Percentiles rank a stretch among this genome's conserved stretches.
Evolutionary conservation across 331 rosid species (phyloP).

Genomic region (Cydonia oblonga): DNA sequence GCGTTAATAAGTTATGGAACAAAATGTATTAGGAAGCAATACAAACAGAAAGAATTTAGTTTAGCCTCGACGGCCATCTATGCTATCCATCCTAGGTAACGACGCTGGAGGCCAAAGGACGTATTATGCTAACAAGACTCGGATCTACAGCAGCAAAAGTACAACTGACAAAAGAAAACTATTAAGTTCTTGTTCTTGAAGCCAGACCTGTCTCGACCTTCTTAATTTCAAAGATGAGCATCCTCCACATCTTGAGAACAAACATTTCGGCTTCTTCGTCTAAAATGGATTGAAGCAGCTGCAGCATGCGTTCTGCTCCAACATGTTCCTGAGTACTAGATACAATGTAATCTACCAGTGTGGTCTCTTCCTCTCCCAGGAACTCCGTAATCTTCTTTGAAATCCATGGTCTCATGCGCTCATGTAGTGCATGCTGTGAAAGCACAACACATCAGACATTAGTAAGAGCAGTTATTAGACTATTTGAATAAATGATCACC

Average conservation of each 20-base stretch:
- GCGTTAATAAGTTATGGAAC: slow-evolving; percentile 9
- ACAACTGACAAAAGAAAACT: background rate
- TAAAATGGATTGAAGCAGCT: slow-evolving; percentile 78
- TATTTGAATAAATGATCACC: background rate
- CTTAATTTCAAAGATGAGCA: slow-evolving; percentile 97
- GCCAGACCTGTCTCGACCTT: slow-evolving; percentile 88
- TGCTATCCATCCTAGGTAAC: slow-evolving; percentile 10
- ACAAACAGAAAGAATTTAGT: slow-evolving; percentile 13
- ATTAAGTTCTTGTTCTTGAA: slow-evolving; percentile 46
- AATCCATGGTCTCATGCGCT: slow-evolving; percentile 98
- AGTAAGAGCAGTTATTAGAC: background rate
- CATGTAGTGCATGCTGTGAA: slow-evolving; percentile 74
- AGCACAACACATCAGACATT: background rate
- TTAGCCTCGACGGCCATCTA: slow-evolving; percentile 4
- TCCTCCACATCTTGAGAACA: slow-evolving; percentile 99
- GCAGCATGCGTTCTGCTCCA: slow-evolving; percentile 88
- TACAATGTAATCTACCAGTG: slow-evolving; percentile 90
- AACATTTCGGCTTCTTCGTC: slow-evolving; percentile 99
- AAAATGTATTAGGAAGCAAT: slow-evolving; percentile 21
- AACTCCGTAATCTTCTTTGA: slow-evolving; percentile 87
- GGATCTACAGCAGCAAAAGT: slow-evolving; percentile 9
- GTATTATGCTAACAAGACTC: slow-evolving; percentile 2
- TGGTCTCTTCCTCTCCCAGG: slow-evolving; percentile 88
- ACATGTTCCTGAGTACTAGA: slow-evolving; percentile 87
- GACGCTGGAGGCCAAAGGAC: background rate